phyloP scores from a whole-genome alignment of 1,139 yeast species.

The Protomyces inundatus region DNA sequence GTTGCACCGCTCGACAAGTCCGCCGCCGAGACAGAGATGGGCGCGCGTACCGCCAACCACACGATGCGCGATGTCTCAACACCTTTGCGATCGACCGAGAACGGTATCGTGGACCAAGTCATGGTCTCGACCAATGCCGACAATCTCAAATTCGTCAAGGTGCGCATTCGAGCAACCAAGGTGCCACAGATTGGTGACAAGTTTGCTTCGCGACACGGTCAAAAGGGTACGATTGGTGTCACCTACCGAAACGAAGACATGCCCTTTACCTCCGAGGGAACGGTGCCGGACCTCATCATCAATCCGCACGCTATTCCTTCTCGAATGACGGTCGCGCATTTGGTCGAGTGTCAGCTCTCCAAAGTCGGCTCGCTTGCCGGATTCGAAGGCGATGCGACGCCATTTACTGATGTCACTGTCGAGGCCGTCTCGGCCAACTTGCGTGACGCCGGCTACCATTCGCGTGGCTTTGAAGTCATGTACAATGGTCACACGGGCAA shows the following conservation, averaged over 20 bases:
- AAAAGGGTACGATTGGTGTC: constrained; percentile 99
- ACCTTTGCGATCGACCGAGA: constrained; percentile 92
- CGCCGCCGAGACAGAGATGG: constrained; percentile 85
- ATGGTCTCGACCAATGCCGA: constrained; percentile 94
- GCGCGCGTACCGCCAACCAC: constrained; percentile 96
- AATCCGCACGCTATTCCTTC: constrained; percentile 99
- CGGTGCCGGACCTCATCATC: constrained; percentile 93
- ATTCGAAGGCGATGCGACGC: constrained; percentile 97
- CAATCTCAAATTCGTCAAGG: constrained; percentile 94
- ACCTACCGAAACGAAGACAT: constrained; percentile 97
- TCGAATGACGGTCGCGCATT: constrained; percentile 99
- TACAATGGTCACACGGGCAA: constrained; percentile 98
- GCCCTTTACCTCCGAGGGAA: constrained; percentile 96
- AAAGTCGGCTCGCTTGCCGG: constrained; percentile 95
- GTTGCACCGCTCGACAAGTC: constrained; percentile 94
- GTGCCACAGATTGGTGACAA: constrained; percentile 98
- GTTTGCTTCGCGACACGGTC: constrained; percentile 99
- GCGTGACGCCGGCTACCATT: constrained; percentile 94
- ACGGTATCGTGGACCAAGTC: constrained; percentile 97
- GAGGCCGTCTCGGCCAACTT: constrained; percentile 88
- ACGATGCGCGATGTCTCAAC: constrained; percentile 98
- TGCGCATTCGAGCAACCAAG: constrained; percentile 97
- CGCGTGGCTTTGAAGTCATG: constrained; percentile 98
- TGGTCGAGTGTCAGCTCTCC: constrained; percentile 92
- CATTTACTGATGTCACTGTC: constrained; percentile 87